Evolutionary conservation across 495 filamentous ascomycete genomes (phyloP), one percentile per base, ranked within the genome.

Genomic region (Tuber aestivum): DNA sequence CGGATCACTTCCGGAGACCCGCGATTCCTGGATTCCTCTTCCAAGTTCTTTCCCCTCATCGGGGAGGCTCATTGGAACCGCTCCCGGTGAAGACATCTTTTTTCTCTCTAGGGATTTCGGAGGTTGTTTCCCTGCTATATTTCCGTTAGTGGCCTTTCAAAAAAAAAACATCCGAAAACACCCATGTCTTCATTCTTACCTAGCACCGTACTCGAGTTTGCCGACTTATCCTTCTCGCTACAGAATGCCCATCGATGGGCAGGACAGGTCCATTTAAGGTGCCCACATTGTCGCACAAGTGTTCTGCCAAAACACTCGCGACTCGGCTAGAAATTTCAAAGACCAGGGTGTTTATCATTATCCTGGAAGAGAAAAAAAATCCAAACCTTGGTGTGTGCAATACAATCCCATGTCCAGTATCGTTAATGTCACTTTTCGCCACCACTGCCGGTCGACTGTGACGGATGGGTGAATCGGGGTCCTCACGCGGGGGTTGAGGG

Each of bases 251-350:
- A 69, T 37, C 35, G 70, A 37, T 41, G n/a, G 72, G 61, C 7
- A 41, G 35, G 32, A 45, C 65, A 72, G 20, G 74, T 45, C 69
- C 69, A 70, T 61, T 75, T 75, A 75, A 75, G 38, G 21, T 76
- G 74, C n/a, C 27, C 27, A 32, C 12, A 65, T 65, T 35, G 56
- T 20, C 14, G 32, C 56, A 65, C 56, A 65, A 65, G 14, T 35
- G n/a, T 65, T 35, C 6, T 10, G 23, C 56, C 32, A 65, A 32
- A 65, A 32, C 32, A 27, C 56, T 65, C 27, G 20, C 32, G 14
- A 32, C 12, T 35, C 27, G 56, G 56, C 27, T 35, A 3, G 56
- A 6, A 35, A 65, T 65, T 35, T 20, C 56, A 65, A 65, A 61
- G 50, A 10, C 27, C 56, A 35, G 56, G 56, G 14, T 65, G 56